Base-by-base conservation (phyloP, 2,329 filamentous ascomycete genomes). In the Alternaria gaisen region DNA sequence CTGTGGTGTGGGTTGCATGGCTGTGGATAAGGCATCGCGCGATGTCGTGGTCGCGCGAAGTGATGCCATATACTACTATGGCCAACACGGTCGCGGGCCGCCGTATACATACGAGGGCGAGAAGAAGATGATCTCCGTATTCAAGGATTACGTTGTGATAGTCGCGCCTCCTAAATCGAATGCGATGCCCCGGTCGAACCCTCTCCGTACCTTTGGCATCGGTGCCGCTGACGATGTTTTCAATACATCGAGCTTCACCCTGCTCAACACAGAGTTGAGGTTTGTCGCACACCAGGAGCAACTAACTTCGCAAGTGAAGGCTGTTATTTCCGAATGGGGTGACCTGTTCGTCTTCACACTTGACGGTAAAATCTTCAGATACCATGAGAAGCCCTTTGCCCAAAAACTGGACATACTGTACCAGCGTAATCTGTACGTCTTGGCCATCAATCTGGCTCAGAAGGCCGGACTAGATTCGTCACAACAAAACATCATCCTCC, bases 41-140 rank as follows among this genome's bases (percentile, higher is more conserved):
- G 92, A 97, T 66, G 89, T 99, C 20, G 87, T 99, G 3, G 90
- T 99, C n/a, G 95, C 91, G 1, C 85, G 95, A 62, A 93, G 97
- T 69, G 96, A 99, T 85, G 95, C 94, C 8, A 91, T 99, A 55
- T 98, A 98, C 80, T 94, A 92, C 60, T 99, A 98, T 79, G 91
- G 90, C 0, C 81, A 91, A 0, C 91, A 95, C 60, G 94, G 94
- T 0, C 88, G 94, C 60, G 93, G 93, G 0, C 90, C 93, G 1
- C 94, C 93, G 41, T 94, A 92, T 78, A 93, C 93, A 0, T 98
- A 96, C 74, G 94, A 99, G 76, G 91, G 92, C 5, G 89, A 91
- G 7, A 99, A 99, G 81, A 94, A 90, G 69, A 84, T 92, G 56
- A 87, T 97, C 36, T 85, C 87, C 44, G 87, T 91, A 14, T 95